Base-by-base conservation (phyloP, 371 early-diverging fungal species). In the Smittium mucronatum region DNA sequence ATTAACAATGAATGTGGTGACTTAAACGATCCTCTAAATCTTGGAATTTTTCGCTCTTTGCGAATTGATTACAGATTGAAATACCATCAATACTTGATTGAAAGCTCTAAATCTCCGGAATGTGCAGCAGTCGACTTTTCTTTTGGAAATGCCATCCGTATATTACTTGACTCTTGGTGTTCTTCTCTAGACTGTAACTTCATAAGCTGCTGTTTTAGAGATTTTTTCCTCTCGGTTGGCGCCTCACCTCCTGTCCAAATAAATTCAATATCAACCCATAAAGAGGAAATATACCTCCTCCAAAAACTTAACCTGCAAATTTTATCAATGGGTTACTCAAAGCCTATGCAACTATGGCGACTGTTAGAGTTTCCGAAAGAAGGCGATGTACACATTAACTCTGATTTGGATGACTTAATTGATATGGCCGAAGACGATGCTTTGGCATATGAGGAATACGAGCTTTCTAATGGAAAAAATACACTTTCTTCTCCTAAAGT, bases 371-470 rank as follows among this genome's bases (percentile, higher is more conserved):
- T 30, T 36, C 21, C 67, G 2, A 67, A 57, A 47, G 67, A 67
- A 36, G 1, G 2, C 29, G 67, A 67, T 1, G 16, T 26, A 28
- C 25, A 47, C 17, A 21, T 35, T 17, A 36, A 30, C 17, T 67
- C 47, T 21, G 67, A 26, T 67, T 35, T 36, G 25, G 30, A 33
- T 47, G 67, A 36, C 29, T 35, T 67, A 2, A 67, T 67, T 15
- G 57, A 67, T 29, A 67, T 67, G 67, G 67, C 67, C 2, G 67
- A 67, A 67, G 67, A 67, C 28, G 67, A 67, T 67, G 34, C 67
- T 21, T 28, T 67, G 17, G 67, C 29, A 8, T 47, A 26, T 67
- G 67, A 67, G 31, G 67, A 67, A 59, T 59, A 59, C 59, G 47
- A 47, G 21, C 26, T 59, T 16, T 16, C 16, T 59, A 59, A 59